A percentile compares a stretch with the other conserved stretches of the same genome.
These are phyloP conservation scores for Haplographium delicatum DNA, from an alignment of 495 filamentous ascomycete species.

Conservation along the genomic window DNA sequence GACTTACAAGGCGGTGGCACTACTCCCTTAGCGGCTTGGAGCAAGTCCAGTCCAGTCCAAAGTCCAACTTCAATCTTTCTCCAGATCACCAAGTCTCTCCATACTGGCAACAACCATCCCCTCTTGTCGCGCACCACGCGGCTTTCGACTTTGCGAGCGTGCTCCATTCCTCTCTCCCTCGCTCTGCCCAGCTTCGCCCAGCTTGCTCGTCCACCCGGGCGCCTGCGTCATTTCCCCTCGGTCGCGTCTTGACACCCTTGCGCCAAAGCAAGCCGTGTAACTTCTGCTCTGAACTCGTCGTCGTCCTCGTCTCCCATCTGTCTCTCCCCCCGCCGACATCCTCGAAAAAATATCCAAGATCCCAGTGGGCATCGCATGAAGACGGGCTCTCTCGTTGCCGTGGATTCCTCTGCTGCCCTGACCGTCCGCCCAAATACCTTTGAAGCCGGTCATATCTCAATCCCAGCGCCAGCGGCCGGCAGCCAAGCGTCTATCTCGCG, in stretches of 20 bases:
- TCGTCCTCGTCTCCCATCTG: neutral
- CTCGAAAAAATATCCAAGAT: constrained; percentile 4
- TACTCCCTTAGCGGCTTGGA: neutral
- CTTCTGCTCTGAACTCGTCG: neutral
- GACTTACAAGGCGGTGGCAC: too few relatives aligned
- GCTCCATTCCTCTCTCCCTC: neutral
- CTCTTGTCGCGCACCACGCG: constrained; percentile 9
- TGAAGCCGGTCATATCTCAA: too few relatives aligned
- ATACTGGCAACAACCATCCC: constrained; percentile 8
- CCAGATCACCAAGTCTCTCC: too few relatives aligned
- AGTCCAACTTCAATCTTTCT: neutral
- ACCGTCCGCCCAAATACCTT: too few relatives aligned
- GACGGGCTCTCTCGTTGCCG: neutral
- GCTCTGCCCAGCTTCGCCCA: constrained; percentile 3
- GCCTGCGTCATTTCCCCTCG: constrained; percentile 11
- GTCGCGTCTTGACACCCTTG: constrained; percentile 20
- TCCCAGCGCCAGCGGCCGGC: constrained; percentile 3
- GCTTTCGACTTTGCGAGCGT: neutral
- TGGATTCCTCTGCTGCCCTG: neutral
- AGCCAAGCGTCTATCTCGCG: neutral
- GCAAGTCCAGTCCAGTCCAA: neutral
- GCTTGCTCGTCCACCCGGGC: neutral
- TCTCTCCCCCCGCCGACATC: neutral
- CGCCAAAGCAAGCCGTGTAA: neutral
- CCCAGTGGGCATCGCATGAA: neutral